These are phyloP conservation scores for Boletus subcaerulescens DNA, from an alignment of 768 basidiomycete species.

Conservation along the genomic window DNA sequence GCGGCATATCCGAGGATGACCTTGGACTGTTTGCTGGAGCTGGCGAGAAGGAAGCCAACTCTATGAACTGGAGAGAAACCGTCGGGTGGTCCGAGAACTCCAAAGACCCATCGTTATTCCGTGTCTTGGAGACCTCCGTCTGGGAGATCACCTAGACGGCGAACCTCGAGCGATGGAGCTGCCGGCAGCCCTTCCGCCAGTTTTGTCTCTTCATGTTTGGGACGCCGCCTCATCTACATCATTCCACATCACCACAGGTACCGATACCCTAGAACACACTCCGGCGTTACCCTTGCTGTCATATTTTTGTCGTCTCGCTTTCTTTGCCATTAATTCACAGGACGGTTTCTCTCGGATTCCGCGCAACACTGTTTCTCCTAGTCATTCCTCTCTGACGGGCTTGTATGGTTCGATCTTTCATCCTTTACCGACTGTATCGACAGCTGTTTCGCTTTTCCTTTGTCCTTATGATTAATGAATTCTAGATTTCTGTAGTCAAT, in stretches of 20 bases:
- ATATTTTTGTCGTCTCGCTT: conserved; percentile 20
- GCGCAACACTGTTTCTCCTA: conserved; percentile 13
- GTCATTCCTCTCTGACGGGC: conserved; percentile 3
- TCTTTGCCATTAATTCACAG: conserved; percentile 9
- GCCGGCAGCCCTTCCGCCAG: conserved; percentile 15
- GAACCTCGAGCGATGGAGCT: conserved; percentile 10
- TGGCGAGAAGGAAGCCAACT: conserved; percentile 84
- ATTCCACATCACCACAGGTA: conserved; percentile 1
- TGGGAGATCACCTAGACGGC: conserved; percentile 58
- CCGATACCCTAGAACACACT: conserved; percentile 28
- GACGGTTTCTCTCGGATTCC: conserved; percentile 1
- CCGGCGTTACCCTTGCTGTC: conserved; percentile 19
- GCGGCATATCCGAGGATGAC: conserved; percentile 80
- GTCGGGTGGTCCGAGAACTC: conserved; percentile 81
- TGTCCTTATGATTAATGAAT: conserved; percentile 19
- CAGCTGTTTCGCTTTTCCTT: conserved; percentile 13
- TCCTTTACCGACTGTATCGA: conserved; percentile 26
- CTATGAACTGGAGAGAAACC: conserved; percentile 75
- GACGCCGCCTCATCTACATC: conserved; percentile 10
- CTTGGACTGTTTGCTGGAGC: conserved; percentile 69
- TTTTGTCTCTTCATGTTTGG: conserved; percentile 4
- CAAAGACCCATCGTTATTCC: conserved; percentile 70
- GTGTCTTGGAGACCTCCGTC: conserved; percentile 76
- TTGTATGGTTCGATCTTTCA: conserved; percentile 8
- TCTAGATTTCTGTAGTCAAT: conserved; percentile 2